phyloP scores from a whole-genome alignment of 139 green algal species.

The Medakamo hakoo region DNA sequence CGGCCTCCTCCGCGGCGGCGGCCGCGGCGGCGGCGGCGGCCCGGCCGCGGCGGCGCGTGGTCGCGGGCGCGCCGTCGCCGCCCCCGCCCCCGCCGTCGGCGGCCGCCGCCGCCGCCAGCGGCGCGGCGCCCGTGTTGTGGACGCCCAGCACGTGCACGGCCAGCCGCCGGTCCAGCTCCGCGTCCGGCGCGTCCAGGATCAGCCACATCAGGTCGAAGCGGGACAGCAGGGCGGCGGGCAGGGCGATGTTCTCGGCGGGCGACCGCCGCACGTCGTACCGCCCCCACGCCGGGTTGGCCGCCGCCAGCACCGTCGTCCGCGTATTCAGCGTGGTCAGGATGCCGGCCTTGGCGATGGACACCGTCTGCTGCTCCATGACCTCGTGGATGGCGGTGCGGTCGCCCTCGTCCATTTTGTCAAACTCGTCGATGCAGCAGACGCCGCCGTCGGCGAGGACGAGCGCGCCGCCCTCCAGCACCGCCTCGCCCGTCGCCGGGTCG shows the following conservation, averaged over 20 bases:
- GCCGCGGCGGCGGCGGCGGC: no score
- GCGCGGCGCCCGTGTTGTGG: slow-evolving; percentile 40
- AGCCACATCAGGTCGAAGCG: slow-evolving; percentile 98
- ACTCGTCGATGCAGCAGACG: slow-evolving; percentile 99
- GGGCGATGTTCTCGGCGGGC: slow-evolving; percentile 93
- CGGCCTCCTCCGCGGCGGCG: slow-evolving; percentile 8
- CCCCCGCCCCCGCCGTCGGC: no score
- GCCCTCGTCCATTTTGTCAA: slow-evolving; percentile 99
- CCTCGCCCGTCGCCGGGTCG: slow-evolving; percentile 81
- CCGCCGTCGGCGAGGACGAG: slow-evolving; percentile 95
- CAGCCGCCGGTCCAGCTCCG: slow-evolving; percentile 19
- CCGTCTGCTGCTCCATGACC: slow-evolving; percentile 97
- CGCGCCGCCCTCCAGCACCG: slow-evolving; percentile 92
- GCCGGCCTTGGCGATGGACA: slow-evolving; percentile 96
- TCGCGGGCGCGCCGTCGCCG: not conserved
- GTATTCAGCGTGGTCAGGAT: slow-evolving; percentile 99
- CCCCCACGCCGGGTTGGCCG: slow-evolving; percentile 92
- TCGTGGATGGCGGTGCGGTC: slow-evolving; percentile 98
- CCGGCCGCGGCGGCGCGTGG: slow-evolving; percentile 6
- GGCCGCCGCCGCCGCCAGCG: no score
- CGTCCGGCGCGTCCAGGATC: slow-evolving; percentile 73
- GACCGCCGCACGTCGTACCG: slow-evolving; percentile 79
- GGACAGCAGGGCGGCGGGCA: slow-evolving; percentile 78
- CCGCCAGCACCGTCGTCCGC: slow-evolving; percentile 85
- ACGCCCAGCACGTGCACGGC: slow-evolving; percentile 86